Percentiles rank a stretch among this genome's conserved stretches.
phyloP scores from a whole-genome alignment of 179 eudicot species.

The Amaranthus tricolor region DNA sequence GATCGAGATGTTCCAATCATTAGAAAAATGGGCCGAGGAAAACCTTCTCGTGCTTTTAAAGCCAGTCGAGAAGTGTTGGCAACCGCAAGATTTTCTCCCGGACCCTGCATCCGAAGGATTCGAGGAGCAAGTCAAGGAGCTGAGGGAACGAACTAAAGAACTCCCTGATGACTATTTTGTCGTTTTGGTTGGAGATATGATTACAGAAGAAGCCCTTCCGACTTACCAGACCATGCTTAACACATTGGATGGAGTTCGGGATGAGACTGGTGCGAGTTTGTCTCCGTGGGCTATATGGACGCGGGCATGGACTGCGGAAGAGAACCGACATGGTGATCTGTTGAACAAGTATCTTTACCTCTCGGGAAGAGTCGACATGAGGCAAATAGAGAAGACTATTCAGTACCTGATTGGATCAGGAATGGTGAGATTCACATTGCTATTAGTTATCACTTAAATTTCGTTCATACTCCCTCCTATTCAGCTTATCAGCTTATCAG shows the following conservation, averaged over 20 bases:
- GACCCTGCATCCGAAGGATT: conserved; percentile 67
- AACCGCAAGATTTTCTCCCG: conserved; percentile 69
- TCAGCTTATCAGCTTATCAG: background rate
- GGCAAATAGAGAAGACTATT: conserved; percentile 66
- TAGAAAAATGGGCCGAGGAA: conserved; percentile 64
- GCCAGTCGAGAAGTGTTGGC: conserved; percentile 74
- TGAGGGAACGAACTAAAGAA: conserved; percentile 62
- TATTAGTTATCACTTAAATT: background rate
- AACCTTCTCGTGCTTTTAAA: conserved; percentile 57
- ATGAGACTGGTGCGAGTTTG: conserved; percentile 75
- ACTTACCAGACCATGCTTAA: conserved; percentile 81
- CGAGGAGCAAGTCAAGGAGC: conserved; percentile 58
- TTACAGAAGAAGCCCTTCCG: conserved; percentile 81
- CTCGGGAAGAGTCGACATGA: conserved; percentile 74
- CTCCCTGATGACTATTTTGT: conserved; percentile 67
- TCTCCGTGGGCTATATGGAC: conserved; percentile 74
- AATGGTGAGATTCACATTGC: conserved; percentile 45
- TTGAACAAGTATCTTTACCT: conserved; percentile 78
- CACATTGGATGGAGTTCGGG: conserved; percentile 72
- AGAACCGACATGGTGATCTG: conserved; percentile 75
- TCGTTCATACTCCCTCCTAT: background rate
- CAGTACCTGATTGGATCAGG: conserved; percentile 77
- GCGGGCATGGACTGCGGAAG: conserved; percentile 81
- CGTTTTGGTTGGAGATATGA: conserved; percentile 77
- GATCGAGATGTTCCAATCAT: conserved; percentile 57